Evolutionary conservation across 805 yeast species (phyloP).

Genomic region (Tetrapisispora iriomotensis): DNA sequence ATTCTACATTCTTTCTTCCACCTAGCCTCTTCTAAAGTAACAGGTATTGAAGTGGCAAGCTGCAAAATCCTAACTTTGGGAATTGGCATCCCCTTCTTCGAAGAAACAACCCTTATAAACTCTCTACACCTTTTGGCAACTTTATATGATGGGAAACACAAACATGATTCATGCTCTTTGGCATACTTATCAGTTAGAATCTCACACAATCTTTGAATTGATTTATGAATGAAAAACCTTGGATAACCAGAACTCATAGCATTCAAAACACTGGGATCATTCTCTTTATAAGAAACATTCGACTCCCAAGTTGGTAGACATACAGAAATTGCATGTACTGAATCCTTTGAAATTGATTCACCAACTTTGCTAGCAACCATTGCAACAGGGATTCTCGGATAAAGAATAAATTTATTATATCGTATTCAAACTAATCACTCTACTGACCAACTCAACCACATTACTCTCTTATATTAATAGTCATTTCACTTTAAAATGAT

Average conservation of each 20-base stretch:
- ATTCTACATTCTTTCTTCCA: constrained; percentile 57
- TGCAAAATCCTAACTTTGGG: constrained; percentile 53
- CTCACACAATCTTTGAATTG: constrained; percentile 46
- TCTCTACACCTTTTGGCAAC: constrained; percentile 82
- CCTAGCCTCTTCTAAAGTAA: constrained; percentile 46
- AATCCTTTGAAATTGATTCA: constrained; percentile 77
- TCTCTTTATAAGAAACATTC: constrained; percentile 86
- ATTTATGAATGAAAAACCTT: constrained; percentile 43
- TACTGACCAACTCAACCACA: too few species aligned
- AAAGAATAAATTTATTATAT: neutral
- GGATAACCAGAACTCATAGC: constrained; percentile 78
- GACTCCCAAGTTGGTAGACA: constrained; percentile 94
- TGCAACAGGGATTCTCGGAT: neutral
- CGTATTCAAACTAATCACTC: too few species aligned
- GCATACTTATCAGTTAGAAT: constrained; percentile 63
- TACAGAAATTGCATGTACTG: constrained; percentile 90
- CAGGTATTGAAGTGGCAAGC: constrained; percentile 61
- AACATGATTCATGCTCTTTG: constrained; percentile 61
- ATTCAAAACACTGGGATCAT: constrained; percentile 66
- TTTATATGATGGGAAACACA: constrained; percentile 67
- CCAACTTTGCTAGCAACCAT: constrained; percentile 39
- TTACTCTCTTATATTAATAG: too few species aligned
- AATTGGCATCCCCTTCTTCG: constrained; percentile 15
- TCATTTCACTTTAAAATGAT: too few species aligned
- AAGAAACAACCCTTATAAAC: constrained; percentile 45